Evolutionary conservation across 2,329 filamentous ascomycete genomes (phyloP), one percentile per base, ranked within the genome.

Genomic region (Talaromyces sp.): DNA sequence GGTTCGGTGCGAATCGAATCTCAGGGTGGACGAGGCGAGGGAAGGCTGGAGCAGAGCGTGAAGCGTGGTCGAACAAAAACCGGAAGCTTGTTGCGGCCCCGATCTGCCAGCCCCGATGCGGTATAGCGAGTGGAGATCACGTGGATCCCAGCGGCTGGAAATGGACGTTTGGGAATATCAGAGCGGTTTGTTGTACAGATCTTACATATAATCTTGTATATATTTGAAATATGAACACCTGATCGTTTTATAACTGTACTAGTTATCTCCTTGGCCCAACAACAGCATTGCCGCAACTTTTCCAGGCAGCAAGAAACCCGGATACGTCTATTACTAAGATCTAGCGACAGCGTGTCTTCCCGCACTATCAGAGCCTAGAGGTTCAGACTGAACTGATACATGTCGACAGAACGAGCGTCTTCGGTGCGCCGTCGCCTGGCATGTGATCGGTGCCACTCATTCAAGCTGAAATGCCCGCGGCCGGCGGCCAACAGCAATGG

Each of bases 1-100:
- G 26, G 55, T 24, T 35, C 26, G 11, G 55, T 24, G 24, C 3
- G 50, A 58, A 55, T 61, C 46, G 51, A 52, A 19, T 27, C 31
- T 38, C 53, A 54, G 26, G 31, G 51, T 38, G 32, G 50, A 38
- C 56, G 55, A 43, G 41, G 46, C 7, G 55, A 38, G 50, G 26
- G 6, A 38, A 35, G 55, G 17, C n/a, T 57, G 24, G 21, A 19
- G 29, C 43, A 46, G 27, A 49, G n/a, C 29, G 21, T 53, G 32
- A 50, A 50, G 26, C 29, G 56, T 50, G 24, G 49, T 56, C 59
- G 59, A 61, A 61, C 59, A 53, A 61, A 61, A 61, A 61, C 59
- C 59, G 59, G 59, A 58, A 61, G 55, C 35, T 49, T 55, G 52
- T 59, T 54, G 54, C 58, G 58, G 58, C 41, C 49, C 35, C 29